Evolutionary conservation across 1,284 basidiomycete species (phyloP), one percentile per base, ranked within the genome.

Genomic region (Cutaneotrichosporon daszewskae): DNA sequence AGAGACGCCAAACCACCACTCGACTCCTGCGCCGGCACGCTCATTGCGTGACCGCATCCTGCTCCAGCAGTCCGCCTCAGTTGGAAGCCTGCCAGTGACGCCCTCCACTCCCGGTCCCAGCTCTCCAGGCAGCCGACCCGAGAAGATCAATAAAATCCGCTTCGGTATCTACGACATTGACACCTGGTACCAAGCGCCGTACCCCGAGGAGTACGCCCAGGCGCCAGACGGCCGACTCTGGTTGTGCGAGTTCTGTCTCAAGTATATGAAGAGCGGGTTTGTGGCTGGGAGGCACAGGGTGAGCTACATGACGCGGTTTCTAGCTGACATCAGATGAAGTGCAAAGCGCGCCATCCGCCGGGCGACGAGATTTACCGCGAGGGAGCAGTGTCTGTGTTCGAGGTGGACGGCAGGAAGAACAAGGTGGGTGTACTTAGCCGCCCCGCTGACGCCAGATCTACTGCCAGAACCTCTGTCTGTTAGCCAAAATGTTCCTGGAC

Each of bases 361-460:
- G 95, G 95, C 12, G 92, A 98, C 67, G 95, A 98, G 71, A 97
- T 99, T 40, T 98, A 99, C 66, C 79, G 94, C 32, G 91, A 96
- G 66, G 84, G 84, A 24, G 70, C 70, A 33, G 77, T 97, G 26
- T 94, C 89, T 10, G 85, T 99, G 44, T 99, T 95, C 62, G 95
- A 99, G 68, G 92, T 99, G 20, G 95, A 98, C 66, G 95, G 95
- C 33, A 78, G 94, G 55, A 91, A 91, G 75, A 96, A 96, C 77
- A 98, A 97, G 39, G 39, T 41, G 24, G 39, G 16, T 4, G 12
- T 10, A 6, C 12, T 1, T 9, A 5, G 8, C 9, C 20, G 17
- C 10, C 2, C 26, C 2, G 1, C 24, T 32, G 29, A 32, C 16
- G 16, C 14, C 32, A 41, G 85, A 97, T 97, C 60, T 99, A 97